Conservation (phyloP, 2,329 filamentous ascomycete species). For the Alternaria sp. region DNA sequence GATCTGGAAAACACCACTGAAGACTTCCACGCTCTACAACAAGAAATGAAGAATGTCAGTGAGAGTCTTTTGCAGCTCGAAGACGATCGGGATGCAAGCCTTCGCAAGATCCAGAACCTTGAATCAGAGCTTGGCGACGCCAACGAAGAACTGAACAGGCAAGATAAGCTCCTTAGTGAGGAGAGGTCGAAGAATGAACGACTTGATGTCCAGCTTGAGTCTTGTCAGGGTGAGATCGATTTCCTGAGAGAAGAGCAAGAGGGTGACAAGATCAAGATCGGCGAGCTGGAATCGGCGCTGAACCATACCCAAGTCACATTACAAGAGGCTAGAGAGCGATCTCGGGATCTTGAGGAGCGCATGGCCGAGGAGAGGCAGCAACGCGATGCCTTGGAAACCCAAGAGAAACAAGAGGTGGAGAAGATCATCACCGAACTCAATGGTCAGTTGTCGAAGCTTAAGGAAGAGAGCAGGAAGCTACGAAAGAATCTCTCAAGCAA, state of each 20-base stretch:
- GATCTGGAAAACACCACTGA: slow-evolving; percentile 80
- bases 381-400: slow-evolving; percentile 81
- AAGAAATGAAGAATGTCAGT: slow-evolving; percentile 91
- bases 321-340: slow-evolving; percentile 81
- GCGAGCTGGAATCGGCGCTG: slow-evolving; percentile 84
- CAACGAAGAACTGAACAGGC: slow-evolving; percentile 83
- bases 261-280: slow-evolving; percentile 95
- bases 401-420: slow-evolving; percentile 94
- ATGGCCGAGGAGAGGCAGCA: slow-evolving; percentile 82
- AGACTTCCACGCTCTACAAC: slow-evolving; percentile 88
- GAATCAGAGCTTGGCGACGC: slow-evolving; percentile 83
- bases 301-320: slow-evolving; percentile 79
- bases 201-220: slow-evolving; percentile 89
- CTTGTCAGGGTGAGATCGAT: slow-evolving; percentile 87
- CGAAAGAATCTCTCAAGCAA: slow-evolving; percentile 82
- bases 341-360: slow-evolving; percentile 62
- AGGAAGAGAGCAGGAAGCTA: slow-evolving; percentile 83
- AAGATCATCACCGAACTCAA: slow-evolving; percentile 93
- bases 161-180: slow-evolving; percentile 84
- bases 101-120: slow-evolving; percentile 79
- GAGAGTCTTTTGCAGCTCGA: slow-evolving; percentile 86
- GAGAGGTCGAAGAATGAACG: slow-evolving; percentile 87
- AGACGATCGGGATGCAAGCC: slow-evolving; percentile 82
- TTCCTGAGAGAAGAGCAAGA: slow-evolving; percentile 98
- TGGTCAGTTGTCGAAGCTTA: slow-evolving; percentile 77